These are phyloP conservation scores for Lentinula boryana DNA, from an alignment of 768 basidiomycete genomes.

Conservation along the genomic window DNA sequence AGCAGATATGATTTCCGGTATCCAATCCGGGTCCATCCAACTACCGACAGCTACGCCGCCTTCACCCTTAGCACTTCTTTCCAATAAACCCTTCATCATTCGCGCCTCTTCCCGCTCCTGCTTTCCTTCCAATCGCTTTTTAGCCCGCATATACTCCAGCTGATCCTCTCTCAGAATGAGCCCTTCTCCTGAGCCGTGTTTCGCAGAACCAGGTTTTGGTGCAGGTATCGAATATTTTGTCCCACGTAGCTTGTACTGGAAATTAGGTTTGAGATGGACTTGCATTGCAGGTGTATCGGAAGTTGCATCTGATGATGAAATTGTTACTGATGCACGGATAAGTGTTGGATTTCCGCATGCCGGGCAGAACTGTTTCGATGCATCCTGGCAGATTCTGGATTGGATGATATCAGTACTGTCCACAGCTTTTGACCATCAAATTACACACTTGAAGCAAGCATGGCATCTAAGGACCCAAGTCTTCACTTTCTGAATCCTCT, in stretches of 20 bases:
- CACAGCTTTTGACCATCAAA: constrained; percentile 1
- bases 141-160: constrained; percentile 76
- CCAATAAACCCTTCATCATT: constrained; percentile 59
- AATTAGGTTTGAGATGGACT: constrained; percentile 93
- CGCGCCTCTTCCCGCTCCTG: constrained; percentile 72
- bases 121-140: constrained; percentile 69
- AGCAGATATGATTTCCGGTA: constrained; percentile 70
- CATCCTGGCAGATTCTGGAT: constrained; percentile 88
- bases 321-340: constrained; percentile 85
- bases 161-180: constrained; percentile 94
- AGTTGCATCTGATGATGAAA: constrained; percentile 58
- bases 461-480: constrained; percentile 97
- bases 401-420: background rate
- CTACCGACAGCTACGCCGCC: constrained; percentile 55
- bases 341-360: constrained; percentile 93
- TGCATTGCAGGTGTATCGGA: constrained; percentile 66
- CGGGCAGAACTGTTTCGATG: constrained; percentile 93
- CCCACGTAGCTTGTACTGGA: constrained; percentile 88
- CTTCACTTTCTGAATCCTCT: constrained; percentile 83
- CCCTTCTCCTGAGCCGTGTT: constrained; percentile 74
- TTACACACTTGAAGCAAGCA: constrained; percentile 95
- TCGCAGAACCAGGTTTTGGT: constrained; percentile 85
- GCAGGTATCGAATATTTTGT: constrained; percentile 90
- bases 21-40: constrained; percentile 97
- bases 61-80: constrained; percentile 38